Conservation (phyloP, 2,329 filamentous ascomycete species). For the Colletotrichum shisoi region DNA sequence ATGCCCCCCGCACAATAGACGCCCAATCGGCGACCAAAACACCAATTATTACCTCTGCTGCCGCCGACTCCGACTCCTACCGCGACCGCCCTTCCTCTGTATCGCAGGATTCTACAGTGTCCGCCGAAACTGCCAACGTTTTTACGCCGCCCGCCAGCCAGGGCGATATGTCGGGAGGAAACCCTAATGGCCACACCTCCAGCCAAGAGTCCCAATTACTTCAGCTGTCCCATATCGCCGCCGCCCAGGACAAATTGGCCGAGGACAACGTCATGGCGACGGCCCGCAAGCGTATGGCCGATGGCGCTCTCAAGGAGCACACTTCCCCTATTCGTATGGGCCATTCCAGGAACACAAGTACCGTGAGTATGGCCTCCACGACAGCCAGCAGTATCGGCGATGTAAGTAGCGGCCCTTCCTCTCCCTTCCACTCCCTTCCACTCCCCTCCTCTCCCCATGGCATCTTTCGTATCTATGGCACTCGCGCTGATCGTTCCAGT, state of each 20-base stretch:
- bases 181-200: constrained; percentile 52
- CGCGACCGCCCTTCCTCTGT: constrained; percentile 15
- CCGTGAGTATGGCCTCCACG: constrained; percentile 67
- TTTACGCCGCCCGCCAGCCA: constrained; percentile 45
- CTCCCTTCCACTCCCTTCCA: neutral
- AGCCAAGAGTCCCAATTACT: constrained; percentile 65
- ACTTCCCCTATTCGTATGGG: constrained; percentile 60
- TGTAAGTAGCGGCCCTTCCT: constrained; percentile 57
- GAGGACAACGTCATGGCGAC: constrained; percentile 46
- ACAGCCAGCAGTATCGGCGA: constrained; percentile 78
- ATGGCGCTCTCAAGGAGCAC: constrained; percentile 73
- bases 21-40: constrained; percentile 40
- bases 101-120: constrained; percentile 45
- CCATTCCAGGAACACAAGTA: constrained; percentile 77
- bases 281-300: constrained; percentile 77
- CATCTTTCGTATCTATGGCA: neutral
- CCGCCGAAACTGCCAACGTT: constrained; percentile 44
- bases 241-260: constrained; percentile 59
- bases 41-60: constrained; percentile 41
- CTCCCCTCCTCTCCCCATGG: neutral
- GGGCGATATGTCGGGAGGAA: constrained; percentile 40
- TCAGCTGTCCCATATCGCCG: constrained; percentile 66
- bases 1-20: constrained; percentile 30
- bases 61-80: constrained; percentile 33
- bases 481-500: constrained; percentile 55